A percentile compares a stretch with the other conserved stretches of the same genome.
These are phyloP conservation scores for Madurella fahalii DNA, from an alignment of 2,329 filamentous ascomycete genomes.

Conservation along the genomic window DNA sequence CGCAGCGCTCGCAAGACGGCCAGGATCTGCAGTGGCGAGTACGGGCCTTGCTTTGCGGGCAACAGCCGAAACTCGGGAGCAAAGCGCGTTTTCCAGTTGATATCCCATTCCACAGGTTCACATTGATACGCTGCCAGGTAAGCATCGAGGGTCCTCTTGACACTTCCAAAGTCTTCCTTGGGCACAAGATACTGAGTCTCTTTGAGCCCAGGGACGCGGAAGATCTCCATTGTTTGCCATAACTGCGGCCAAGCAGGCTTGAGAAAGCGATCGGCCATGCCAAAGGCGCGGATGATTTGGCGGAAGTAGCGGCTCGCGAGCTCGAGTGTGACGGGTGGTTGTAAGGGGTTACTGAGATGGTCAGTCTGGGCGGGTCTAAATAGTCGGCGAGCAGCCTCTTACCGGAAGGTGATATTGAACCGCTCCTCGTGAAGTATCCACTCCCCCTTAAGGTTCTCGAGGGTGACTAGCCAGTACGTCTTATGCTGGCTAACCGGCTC, in stretches of 20 bases:
- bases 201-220: constrained; percentile 49
- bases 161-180: constrained; percentile 50
- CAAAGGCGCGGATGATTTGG: constrained; percentile 50
- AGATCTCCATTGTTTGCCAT: constrained; percentile 49
- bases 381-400: constrained; percentile 23
- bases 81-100: constrained; percentile 44
- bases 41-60: constrained; percentile 38
- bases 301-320: constrained; percentile 53
- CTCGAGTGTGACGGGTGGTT: constrained; percentile 33
- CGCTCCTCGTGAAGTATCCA: constrained; percentile 51
- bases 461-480: constrained; percentile 49
- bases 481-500: constrained; percentile 47
- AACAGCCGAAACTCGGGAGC: constrained; percentile 53
- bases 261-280: constrained; percentile 51
- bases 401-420: constrained; percentile 54
- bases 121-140: constrained; percentile 52
- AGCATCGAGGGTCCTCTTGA: constrained; percentile 51
- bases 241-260: constrained; percentile 57
- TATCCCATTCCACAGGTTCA: constrained; percentile 48
- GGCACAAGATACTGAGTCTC: constrained; percentile 51
- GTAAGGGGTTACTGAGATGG: constrained; percentile 30
- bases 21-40: constrained; percentile 50
- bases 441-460: constrained; percentile 49
- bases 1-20: constrained; percentile 53
- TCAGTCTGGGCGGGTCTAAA: constrained; percentile 4